These are phyloP conservation scores for Aspergillus bridgeri DNA, from an alignment of 495 filamentous ascomycete genomes.

Conservation along the genomic window DNA sequence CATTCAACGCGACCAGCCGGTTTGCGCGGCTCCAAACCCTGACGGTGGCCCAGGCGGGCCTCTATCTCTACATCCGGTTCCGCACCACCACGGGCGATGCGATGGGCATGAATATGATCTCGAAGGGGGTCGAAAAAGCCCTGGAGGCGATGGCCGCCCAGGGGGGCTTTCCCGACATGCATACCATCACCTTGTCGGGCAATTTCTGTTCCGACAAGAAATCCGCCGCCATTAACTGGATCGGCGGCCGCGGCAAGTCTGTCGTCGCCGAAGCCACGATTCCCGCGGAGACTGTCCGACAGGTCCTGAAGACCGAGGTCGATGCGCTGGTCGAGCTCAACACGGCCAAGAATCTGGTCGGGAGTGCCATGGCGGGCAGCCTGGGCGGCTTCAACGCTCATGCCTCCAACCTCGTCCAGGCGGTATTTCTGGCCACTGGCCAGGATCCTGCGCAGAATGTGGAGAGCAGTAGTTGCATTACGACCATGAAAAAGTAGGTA, in stretches of 20 bases:
- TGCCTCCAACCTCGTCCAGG: slow-evolving; percentile 94
- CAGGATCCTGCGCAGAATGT: slow-evolving; percentile 98
- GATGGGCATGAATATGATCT: slow-evolving; percentile 99
- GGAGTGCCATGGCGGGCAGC: slow-evolving; percentile 93
- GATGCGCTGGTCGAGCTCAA: slow-evolving; percentile 89
- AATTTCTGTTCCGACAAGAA: slow-evolving; percentile 99
- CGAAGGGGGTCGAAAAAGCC: slow-evolving; percentile 95
- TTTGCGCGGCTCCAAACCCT: slow-evolving; percentile 86
- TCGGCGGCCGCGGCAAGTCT: slow-evolving; percentile 95
- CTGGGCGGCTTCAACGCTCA: slow-evolving; percentile 98
- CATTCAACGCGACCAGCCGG: slow-evolving; percentile 93
- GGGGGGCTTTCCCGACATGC: slow-evolving; percentile 93
- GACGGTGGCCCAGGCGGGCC: slow-evolving; percentile 90
- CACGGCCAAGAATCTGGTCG: slow-evolving; percentile 91
- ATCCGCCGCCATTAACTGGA: slow-evolving; percentile 97
- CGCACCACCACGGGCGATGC: slow-evolving; percentile 97
- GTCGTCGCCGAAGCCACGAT: slow-evolving; percentile 97
- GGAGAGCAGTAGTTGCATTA: slow-evolving; percentile 96
- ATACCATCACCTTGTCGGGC: slow-evolving; percentile 87
- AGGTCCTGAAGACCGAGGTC: slow-evolving; percentile 89
- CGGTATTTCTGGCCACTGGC: slow-evolving; percentile 93
- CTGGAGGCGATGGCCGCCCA: slow-evolving; percentile 84
- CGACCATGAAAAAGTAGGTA: slow-evolving; percentile 98
- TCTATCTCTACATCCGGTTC: slow-evolving; percentile 94
- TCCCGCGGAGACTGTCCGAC: slow-evolving; percentile 79